phyloP scores from a whole-genome alignment of 495 filamentous ascomycete species.

The Trichoderma orchidacearum region DNA sequence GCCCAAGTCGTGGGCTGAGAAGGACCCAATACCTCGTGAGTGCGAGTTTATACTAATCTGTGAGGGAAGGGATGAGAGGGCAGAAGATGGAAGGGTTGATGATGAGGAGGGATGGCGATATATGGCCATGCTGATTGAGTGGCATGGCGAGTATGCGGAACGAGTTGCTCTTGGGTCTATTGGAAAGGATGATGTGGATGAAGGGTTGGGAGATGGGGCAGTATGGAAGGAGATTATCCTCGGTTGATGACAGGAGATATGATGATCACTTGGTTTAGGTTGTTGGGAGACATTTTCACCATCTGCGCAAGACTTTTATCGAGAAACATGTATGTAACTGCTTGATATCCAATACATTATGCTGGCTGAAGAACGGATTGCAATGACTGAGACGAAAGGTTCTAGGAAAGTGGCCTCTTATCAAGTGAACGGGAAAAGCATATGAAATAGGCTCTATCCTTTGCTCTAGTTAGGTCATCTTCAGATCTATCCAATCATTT shows the following conservation, averaged over 20 bases:
- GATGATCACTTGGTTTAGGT: no score
- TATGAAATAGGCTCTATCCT: no score
- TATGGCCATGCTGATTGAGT: constrained; percentile 9
- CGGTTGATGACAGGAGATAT: constrained; percentile 4
- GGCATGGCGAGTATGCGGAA: constrained; percentile 5
- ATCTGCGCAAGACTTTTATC: no score
- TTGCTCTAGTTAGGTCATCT: no score
- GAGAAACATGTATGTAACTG: no score
- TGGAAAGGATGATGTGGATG: constrained; percentile 14
- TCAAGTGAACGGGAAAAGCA: no score
- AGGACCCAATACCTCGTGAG: background rate
- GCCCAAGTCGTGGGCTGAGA: background rate
- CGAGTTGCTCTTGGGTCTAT: constrained; percentile 8
- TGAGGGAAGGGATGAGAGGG: constrained; percentile 1
- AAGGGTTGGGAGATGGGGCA: constrained; percentile 24
- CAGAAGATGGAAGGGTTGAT: background rate
- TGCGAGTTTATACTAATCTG: constrained; percentile 7
- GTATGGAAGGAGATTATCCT: constrained; percentile 32
- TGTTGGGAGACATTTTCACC: no score
- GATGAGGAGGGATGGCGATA: constrained; percentile 9
- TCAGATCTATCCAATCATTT: no score
- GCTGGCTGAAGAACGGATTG: no score
- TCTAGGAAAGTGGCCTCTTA: no score
- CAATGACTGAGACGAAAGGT: no score
- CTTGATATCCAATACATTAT: no score